Percentiles rank a stretch among this genome's conserved stretches.
Evolutionary conservation across 2,329 filamentous ascomycete species (phyloP).

Genomic region (Arthrobotrys conoides): DNA sequence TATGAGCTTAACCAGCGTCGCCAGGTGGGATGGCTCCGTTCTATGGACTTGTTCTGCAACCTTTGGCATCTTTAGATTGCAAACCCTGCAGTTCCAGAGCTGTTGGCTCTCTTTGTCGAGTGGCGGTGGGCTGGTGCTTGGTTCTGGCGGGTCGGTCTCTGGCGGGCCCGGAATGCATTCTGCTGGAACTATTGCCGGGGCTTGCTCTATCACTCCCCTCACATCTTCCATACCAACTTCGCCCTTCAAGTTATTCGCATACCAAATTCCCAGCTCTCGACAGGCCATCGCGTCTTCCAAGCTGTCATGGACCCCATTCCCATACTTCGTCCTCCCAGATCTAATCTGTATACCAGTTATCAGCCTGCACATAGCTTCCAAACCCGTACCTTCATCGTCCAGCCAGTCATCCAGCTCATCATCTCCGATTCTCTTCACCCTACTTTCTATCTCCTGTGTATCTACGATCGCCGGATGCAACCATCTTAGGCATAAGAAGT

Average conservation of each 20-base stretch:
- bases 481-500: slow-evolving; percentile 70
- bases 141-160: background rate
- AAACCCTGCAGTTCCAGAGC: slow-evolving; percentile 51
- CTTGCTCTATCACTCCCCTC: background rate
- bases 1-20: slow-evolving; percentile 23
- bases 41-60: slow-evolving; percentile 21
- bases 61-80: slow-evolving; percentile 12
- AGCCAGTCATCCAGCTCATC: slow-evolving; percentile 51
- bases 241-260: slow-evolving; percentile 62
- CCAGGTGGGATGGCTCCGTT: slow-evolving; percentile 33
- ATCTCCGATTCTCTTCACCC: slow-evolving; percentile 55
- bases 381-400: slow-evolving; percentile 46
- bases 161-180: background rate
- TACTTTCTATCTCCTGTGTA: slow-evolving; percentile 65
- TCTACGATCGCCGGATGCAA: slow-evolving; percentile 70
- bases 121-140: background rate
- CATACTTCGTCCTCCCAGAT: slow-evolving; percentile 21
- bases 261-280: slow-evolving; percentile 68
- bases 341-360: slow-evolving; percentile 47
- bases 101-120: background rate
- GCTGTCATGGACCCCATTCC: slow-evolving; percentile 68
- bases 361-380: slow-evolving; percentile 50
- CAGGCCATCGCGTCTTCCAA: slow-evolving; percentile 69
- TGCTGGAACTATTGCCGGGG: background rate
- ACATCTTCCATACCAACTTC: slow-evolving; percentile 1